Base-by-base conservation (phyloP, 2,329 filamentous ascomycete genomes). In the Microdochium nivale region DNA sequence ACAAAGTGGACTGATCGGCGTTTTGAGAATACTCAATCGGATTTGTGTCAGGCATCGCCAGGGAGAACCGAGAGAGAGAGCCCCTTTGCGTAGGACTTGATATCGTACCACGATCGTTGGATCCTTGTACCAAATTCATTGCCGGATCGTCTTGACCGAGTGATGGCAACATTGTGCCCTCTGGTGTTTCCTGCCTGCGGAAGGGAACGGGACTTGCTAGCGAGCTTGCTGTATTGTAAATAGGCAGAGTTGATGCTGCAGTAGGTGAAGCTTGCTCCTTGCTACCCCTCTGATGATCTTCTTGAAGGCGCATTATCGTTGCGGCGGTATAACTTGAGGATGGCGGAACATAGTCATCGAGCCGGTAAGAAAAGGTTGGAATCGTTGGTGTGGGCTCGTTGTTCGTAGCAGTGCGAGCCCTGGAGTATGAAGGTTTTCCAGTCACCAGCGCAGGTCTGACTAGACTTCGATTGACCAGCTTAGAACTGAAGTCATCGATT, bases 351-450 rank as follows among this genome's bases (percentile, higher is more conserved):
- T 64, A 64, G 8, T 58, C 56, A 1, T 52, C 54, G 1, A 60
- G 48, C 0, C 58, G 54, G 16, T 55, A 61, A 1, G 67, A 66
- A 49, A 68, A 68, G 5, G 59, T 65, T 16, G 57, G 57, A 2
- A 48, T 27, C 13, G 16, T 33, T 11, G 35, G n/a, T 35, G 61
- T 59, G 13, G 62, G 49, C 1, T 58, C 54, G 24, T 65, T 54
- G n/a, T 65, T 57, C 3, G 63, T 60, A 19, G 58, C 56, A 16
- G 57, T 50, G 2, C 54, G 48, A 1, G 64, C 56, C 21, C 64
- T 57, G 21, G 67, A 64, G 50, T 70, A 70, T 25, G 65, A 70
- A 32, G 63, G 60, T 27, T 57, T 59, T 19, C 65, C 68, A 11
- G 64, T 54, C 30, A 65, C 56, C 2, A 64, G 54, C 24, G 55